These are phyloP conservation scores for Phoma sp. DNA, from an alignment of 2,329 filamentous ascomycete genomes.

Conservation along the genomic window DNA sequence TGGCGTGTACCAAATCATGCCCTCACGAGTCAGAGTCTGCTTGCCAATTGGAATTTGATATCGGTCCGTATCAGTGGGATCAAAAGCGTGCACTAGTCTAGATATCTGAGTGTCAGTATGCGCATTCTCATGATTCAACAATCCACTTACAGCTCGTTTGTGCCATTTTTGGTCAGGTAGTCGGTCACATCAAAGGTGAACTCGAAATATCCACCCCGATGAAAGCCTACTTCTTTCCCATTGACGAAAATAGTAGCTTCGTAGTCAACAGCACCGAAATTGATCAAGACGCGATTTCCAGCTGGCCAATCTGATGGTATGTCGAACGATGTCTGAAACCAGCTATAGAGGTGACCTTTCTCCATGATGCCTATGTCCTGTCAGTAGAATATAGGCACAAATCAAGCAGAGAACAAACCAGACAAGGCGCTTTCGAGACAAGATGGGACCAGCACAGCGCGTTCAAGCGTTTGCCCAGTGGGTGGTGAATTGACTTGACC, in stretches of 20 bases:
- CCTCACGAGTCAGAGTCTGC: conserved; percentile 62
- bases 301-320: conserved; percentile 57
- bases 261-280: conserved; percentile 67
- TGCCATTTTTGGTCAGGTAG: conserved; percentile 48
- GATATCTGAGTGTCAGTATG: not conserved
- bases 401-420: conserved; percentile 42
- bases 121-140: fast-evolving
- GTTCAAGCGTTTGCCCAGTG: conserved; percentile 51
- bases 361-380: conserved; percentile 50
- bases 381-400: conserved; percentile 28
- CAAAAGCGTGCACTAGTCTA: conserved; percentile 69
- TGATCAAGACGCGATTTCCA: conserved; percentile 55
- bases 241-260: conserved; percentile 66
- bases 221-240: conserved; percentile 57
- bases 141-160: conserved; percentile 61
- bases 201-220: conserved; percentile 67
- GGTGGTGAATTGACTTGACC: conserved; percentile 53
- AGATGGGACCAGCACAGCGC: conserved; percentile 59
- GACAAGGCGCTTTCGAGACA: conserved; percentile 62
- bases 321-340: conserved; percentile 59
- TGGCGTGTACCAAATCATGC: conserved; percentile 72
- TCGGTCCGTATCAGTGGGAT: conserved; percentile 66
- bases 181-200: conserved; percentile 67
- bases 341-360: conserved; percentile 49
- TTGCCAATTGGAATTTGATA: conserved; percentile 71